These are phyloP conservation scores for Ottelia alismoides DNA, from an alignment of 106 monocot species.

Conservation along the genomic window DNA sequence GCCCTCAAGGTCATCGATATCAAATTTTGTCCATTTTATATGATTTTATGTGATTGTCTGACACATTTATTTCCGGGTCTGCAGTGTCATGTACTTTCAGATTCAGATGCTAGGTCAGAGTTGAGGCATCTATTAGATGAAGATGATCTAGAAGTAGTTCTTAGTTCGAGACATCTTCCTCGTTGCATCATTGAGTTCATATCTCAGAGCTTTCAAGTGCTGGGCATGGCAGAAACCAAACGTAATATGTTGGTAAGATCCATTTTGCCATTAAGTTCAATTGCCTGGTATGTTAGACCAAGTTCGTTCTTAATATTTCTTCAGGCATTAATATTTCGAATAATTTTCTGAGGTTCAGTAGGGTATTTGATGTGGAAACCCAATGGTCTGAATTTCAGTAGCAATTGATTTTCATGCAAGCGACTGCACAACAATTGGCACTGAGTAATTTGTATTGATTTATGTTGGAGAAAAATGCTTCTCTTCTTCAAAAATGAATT, in stretches of 20 bases:
- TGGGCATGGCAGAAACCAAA: slow-evolving; percentile 63
- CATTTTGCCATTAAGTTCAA: no score
- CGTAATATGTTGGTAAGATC: slow-evolving; percentile 45
- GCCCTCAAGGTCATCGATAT: slow-evolving; percentile 62
- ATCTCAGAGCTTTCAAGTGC: slow-evolving; percentile 55
- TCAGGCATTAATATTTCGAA: no score
- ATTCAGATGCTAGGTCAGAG: slow-evolving; percentile 50
- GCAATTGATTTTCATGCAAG: no score
- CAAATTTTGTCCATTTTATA: neutral
- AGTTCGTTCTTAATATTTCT: no score
- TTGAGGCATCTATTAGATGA: slow-evolving; percentile 65
- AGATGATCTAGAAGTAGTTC: slow-evolving; percentile 61
- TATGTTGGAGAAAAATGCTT: no score
- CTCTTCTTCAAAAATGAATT: no score
- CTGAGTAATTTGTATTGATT: no score
- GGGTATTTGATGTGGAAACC: no score
- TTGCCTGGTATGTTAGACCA: no score
- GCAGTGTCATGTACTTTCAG: slow-evolving; percentile 81
- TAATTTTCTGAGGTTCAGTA: no score
- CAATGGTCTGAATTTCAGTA: no score
- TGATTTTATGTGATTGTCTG: neutral
- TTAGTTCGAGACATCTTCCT: slow-evolving; percentile 69
- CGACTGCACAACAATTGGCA: no score
- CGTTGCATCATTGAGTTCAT: slow-evolving; percentile 89
- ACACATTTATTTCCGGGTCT: slow-evolving; percentile 16